A percentile compares a stretch with the other conserved stretches of the same genome.
These are phyloP conservation scores for Hypericum perforatum DNA, from an alignment of 345 rosid species.

Conservation along the genomic window DNA sequence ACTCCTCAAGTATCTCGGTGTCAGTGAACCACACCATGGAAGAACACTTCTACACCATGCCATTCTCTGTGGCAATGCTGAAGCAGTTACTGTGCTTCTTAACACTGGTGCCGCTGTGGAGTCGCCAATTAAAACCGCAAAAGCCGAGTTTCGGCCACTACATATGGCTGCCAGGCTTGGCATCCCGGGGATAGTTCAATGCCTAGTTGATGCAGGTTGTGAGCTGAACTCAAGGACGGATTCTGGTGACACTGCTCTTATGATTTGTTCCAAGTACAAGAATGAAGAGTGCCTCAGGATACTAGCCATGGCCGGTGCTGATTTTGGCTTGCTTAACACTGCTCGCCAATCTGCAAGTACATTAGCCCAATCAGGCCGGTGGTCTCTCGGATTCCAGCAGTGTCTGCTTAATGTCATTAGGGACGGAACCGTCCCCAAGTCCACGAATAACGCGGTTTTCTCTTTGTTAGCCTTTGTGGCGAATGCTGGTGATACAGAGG, in stretches of 20 bases:
- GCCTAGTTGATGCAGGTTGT: slow-evolving; percentile 50
- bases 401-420: slow-evolving; percentile 44
- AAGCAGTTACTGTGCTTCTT: slow-evolving; percentile 60
- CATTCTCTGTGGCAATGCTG: slow-evolving; percentile 66
- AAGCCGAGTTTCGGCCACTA: slow-evolving; percentile 49
- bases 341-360: slow-evolving; percentile 43
- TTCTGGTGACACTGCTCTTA: slow-evolving; percentile 66
- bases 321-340: slow-evolving; percentile 58
- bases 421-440: slow-evolving; percentile 46
- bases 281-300: slow-evolving; percentile 45
- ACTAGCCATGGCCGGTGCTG: slow-evolving; percentile 71
- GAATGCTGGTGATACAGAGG: slow-evolving; percentile 60
- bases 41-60: slow-evolving; percentile 94
- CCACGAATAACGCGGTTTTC: slow-evolving; percentile 50
- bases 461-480: slow-evolving; percentile 52
- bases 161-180: slow-evolving; percentile 81
- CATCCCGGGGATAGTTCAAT: slow-evolving; percentile 40
- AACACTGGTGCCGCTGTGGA: slow-evolving; percentile 54
- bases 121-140: slow-evolving; percentile 39
- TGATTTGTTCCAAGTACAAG: slow-evolving; percentile 56
- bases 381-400: slow-evolving; percentile 64
- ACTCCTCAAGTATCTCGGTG: slow-evolving; percentile 46
- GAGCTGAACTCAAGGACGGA: slow-evolving; percentile 62
- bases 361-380: slow-evolving; percentile 39
- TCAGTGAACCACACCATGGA: slow-evolving; percentile 44